Evolutionary conservation across 169 alveolate species (phyloP), one percentile per base, ranked within the genome.

Genomic region (Cryptosporidium ubiquitum): DNA sequence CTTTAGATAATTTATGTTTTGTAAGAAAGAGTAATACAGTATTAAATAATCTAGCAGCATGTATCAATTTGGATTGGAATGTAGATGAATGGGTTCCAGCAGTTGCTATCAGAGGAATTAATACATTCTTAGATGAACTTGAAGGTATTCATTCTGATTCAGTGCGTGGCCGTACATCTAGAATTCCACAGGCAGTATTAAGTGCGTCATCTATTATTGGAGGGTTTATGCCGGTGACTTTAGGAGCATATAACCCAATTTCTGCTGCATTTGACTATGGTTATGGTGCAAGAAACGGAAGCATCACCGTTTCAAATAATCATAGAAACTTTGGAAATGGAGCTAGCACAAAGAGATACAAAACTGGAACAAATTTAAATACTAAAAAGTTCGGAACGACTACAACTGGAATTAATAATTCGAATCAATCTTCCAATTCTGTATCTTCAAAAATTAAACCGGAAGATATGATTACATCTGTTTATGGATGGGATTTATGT

Each of bases 31-130:
- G 66, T 18, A 64, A 79, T 47, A 79, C 75, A 5, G 89, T 79
- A 64, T 39, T 79, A 61, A 79, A 64, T 40, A 79, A 79, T 31
- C 31, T 79, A 12, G 89, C 89, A 20, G 75, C 79, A 61, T 61
- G 89, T 23, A 79, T 79, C 26, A 79, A 79, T 37, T 64, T 79
- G 23, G 89, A 79, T 79, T 79, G 89, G 89, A 79, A 79, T 61
- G 89, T 79, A 9, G 89, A 79, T 39, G 89, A 79, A 33, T 79
- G 89, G 89, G 89, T 79, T 12, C 89, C 89, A 26, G 89, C 89
- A 40, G 75, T 79, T 44, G 89, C 89, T n/a, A 79, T 79, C 10
- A 58, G 89, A 61, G 73, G 89, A 42, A 79, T 79, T 37, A 79
- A 79, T 64, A 79, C 89, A 3, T 64, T 79, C 40, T 61, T 79